Base-by-base conservation (phyloP, 2,329 filamentous ascomycete species). In the Xenoacremonium recifei region DNA sequence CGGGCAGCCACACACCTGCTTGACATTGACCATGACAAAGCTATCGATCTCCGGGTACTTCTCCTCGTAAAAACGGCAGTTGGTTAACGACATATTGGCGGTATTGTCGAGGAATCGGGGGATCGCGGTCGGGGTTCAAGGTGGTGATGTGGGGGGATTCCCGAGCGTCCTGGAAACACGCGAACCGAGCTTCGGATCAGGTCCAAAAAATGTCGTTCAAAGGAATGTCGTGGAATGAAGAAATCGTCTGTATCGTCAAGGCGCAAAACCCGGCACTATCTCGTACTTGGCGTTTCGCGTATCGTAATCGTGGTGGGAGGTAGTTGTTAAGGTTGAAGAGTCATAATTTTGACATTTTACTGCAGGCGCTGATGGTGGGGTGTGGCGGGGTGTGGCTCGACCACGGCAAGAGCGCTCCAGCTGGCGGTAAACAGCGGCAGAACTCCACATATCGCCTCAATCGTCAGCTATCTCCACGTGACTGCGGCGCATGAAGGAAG, bases 11-110 rank as follows among this genome's bases (percentile, higher is more conserved):
- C 78, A 50, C 66, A 91, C 87, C 84, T 96, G 90, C 82, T 96
- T 95, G 62, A 97, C 93, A 72, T 97, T 99, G 68, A 99, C 93
- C 93, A 99, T 99, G 67, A 99, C 95, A 73, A 96, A 97, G 79
- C 89, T 95, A 74, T 99, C 93, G 67, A 99, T 92, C 79, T 97
- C 93, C 59, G 67, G 65, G 50, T 87, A 96, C 73, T 95, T 95
- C 75, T 96, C 89, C 79, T 96, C 90, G 70, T 96, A 96, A 73
- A 95, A 96, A 63, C 90, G 89, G 72, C 88, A 95, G 75, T 95
- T 95, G 67, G 88, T 93, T 76, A 95, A 83, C 73, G 90, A 95
- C 88, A 95, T 95, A 62, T 67, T 87, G 80, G 77, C 75, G 75
- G 72, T 67, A 37, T 62, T 63, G 47, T 62, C 47, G 54, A 43